Evolutionary conservation across 148 eudicot species (phyloP).

Genomic region (Rhododendron molle): DNA sequence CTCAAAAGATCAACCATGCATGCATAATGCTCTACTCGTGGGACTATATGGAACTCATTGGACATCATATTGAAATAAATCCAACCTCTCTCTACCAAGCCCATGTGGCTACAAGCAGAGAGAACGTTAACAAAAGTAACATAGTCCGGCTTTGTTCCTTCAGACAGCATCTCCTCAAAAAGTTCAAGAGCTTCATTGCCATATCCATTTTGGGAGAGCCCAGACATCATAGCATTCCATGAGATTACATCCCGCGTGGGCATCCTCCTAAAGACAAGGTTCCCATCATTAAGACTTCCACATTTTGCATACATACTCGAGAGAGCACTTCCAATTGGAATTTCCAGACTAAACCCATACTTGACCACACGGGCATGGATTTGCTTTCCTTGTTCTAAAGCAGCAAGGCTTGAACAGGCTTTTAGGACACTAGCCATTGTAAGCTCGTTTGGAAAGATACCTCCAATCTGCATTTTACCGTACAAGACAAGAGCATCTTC

Average conservation of each 20-base stretch:
- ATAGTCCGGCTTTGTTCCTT: slow-evolving; percentile 47
- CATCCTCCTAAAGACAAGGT: slow-evolving; percentile 38
- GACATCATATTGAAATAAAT: slow-evolving; percentile 45
- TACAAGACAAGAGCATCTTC: slow-evolving; percentile 54
- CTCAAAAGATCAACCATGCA: slow-evolving; percentile 64
- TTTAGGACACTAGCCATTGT: slow-evolving; percentile 49
- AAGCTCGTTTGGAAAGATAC: slow-evolving; percentile 49
- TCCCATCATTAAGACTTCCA: slow-evolving; percentile 54
- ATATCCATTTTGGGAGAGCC: slow-evolving; percentile 57
- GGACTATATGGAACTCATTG: slow-evolving; percentile 29
- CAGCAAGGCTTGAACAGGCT: slow-evolving; percentile 61
- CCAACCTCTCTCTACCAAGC: slow-evolving; percentile 50
- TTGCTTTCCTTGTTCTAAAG: slow-evolving; percentile 66
- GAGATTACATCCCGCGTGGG: slow-evolving; percentile 44
- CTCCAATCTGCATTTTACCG: slow-evolving; percentile 45
- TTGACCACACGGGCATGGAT: slow-evolving; percentile 54
- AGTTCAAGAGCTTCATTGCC: slow-evolving; percentile 45
- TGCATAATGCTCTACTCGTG: slow-evolving; percentile 56
- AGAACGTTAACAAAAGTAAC: slow-evolving; percentile 58
- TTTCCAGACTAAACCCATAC: slow-evolving; percentile 38
- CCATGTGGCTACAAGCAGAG: slow-evolving; percentile 65
- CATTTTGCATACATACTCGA: slow-evolving; percentile 61
- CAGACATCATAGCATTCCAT: slow-evolving; percentile 69
- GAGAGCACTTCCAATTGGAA: slow-evolving; percentile 56
- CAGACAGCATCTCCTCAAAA: slow-evolving; percentile 49